Percentiles rank a stretch among this genome's conserved stretches.
These are phyloP conservation scores for Botrytis aclada DNA, from an alignment of 2,329 filamentous ascomycete species.

Conservation along the genomic window DNA sequence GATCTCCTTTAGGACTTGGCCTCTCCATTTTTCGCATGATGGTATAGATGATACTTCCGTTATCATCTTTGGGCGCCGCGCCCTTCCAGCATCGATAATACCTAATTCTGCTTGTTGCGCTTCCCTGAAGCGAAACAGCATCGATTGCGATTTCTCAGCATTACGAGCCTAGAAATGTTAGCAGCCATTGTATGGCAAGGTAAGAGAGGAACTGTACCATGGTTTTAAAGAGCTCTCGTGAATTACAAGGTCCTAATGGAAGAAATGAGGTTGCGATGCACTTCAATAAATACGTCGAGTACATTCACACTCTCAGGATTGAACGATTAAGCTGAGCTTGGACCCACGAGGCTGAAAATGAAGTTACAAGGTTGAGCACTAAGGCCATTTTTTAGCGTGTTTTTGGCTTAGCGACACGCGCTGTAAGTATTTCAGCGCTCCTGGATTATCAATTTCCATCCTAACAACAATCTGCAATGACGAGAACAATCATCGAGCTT, in stretches of 20 bases:
- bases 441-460: slow-evolving; percentile 1
- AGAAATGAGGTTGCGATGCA: neutral
- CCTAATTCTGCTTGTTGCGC: slow-evolving; percentile 93
- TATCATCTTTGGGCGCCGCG: slow-evolving; percentile 86
- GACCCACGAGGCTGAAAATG: slow-evolving; percentile 17
- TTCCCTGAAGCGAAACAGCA: slow-evolving; percentile 99
- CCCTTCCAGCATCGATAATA: slow-evolving; percentile 89
- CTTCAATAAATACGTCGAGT: neutral
- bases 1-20: slow-evolving; percentile 95
- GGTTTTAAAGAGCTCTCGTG: slow-evolving; percentile 22
- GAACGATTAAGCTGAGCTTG: neutral
- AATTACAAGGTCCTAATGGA: neutral
- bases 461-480: slow-evolving; percentile 37
- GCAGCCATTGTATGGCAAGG: neutral
- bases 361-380: neutral
- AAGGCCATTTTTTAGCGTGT: slow-evolving; percentile 6
- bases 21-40: slow-evolving; percentile 94
- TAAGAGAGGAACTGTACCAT: slow-evolving; percentile 31
- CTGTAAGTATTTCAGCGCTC: neutral
- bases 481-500: slow-evolving; percentile 38
- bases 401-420: slow-evolving; percentile 5
- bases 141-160: slow-evolving; percentile 97
- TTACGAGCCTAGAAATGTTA: slow-evolving; percentile 71
- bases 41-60: slow-evolving; percentile 82
- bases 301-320: neutral